Conservation (phyloP, 2,329 filamentous ascomycete species). For the Scedosporium aurantiacum region DNA sequence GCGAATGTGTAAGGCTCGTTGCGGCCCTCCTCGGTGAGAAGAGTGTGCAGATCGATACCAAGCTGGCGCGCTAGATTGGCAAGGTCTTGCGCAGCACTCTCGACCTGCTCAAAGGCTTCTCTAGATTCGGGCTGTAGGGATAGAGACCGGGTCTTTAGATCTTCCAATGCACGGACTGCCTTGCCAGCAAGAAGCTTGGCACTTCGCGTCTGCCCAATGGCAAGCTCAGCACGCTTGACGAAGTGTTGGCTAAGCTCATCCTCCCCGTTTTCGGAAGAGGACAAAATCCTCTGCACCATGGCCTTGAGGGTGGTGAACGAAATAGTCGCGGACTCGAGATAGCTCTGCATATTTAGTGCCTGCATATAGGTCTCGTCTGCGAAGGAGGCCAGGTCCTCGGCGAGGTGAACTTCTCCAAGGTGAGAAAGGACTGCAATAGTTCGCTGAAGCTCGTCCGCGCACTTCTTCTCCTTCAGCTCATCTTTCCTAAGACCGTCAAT, state of each 20-base stretch:
- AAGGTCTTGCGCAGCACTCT: constrained; percentile 52
- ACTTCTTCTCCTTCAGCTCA: constrained; percentile 75
- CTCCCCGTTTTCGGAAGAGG: constrained; percentile 20
- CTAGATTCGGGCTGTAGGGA: constrained; percentile 58
- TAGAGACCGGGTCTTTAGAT: constrained; percentile 64
- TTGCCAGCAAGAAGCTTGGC: constrained; percentile 77
- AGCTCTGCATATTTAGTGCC: constrained; percentile 63
- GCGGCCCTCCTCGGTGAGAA: constrained; percentile 59
- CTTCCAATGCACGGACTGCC: constrained; percentile 63
- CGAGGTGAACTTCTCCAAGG: constrained; percentile 69
- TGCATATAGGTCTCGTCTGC: constrained; percentile 73
- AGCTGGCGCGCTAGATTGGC: constrained; percentile 55
- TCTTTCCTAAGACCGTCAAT: constrained; percentile 76
- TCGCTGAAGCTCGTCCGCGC: constrained; percentile 68
- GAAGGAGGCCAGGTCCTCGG: constrained; percentile 57
- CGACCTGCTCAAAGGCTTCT: constrained; percentile 59
- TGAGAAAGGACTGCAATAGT: constrained; percentile 83
- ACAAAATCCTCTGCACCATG: constrained; percentile 57
- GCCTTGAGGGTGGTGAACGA: constrained; percentile 51
- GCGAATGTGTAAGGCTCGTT: constrained; percentile 53
- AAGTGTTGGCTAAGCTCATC: constrained; percentile 60
- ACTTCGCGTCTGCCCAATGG: constrained; percentile 66
- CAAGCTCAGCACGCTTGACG: constrained; percentile 56
- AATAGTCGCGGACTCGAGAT: constrained; percentile 66
- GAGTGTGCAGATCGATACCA: constrained; percentile 56